Conservation (phyloP, 176 grass and related monocot species). For the Phoenix roebelenii region DNA sequence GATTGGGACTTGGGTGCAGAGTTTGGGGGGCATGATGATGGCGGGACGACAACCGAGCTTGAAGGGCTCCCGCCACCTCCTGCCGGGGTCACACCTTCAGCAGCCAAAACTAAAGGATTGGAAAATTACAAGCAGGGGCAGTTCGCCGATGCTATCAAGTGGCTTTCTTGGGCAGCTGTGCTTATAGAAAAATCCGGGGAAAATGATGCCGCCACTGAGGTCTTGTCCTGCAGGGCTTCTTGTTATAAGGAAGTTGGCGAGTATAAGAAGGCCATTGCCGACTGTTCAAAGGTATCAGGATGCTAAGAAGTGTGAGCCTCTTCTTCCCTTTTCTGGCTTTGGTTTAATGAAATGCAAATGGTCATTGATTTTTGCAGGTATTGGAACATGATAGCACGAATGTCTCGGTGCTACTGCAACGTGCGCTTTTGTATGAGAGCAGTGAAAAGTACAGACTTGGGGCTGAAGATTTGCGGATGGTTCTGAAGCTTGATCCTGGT, state of each 20-base stretch:
- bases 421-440: conserved; percentile 94
- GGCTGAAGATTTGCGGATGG: conserved; percentile 85
- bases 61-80: conserved; percentile 82
- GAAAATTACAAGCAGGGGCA: conserved; percentile 96
- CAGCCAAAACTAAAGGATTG: conserved; percentile 74
- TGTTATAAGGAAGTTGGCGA: conserved; percentile 98
- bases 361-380: conserved; percentile 37
- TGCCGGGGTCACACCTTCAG: conserved; percentile 47
- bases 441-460: conserved; percentile 90
- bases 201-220: conserved; percentile 46
- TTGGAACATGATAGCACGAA: conserved; percentile 72
- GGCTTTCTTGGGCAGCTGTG: conserved; percentile 81
- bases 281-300: conserved; percentile 72
- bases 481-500: conserved; percentile 91
- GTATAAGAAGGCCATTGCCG: conserved; percentile 99
- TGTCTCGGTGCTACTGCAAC: conserved; percentile 69
- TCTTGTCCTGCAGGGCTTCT: conserved; percentile 86
- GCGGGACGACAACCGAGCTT: conserved; percentile 61
- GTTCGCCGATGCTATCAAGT: conserved; percentile 97
- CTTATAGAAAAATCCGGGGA: conserved; percentile 75
- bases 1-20: conserved; percentile 75
- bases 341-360: not conserved
- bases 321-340: not conserved
- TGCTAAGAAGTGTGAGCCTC: not conserved
- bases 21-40: conserved; percentile 43